Base-by-base conservation (phyloP, 805 yeast genomes). In the Candida hungchunana region DNA sequence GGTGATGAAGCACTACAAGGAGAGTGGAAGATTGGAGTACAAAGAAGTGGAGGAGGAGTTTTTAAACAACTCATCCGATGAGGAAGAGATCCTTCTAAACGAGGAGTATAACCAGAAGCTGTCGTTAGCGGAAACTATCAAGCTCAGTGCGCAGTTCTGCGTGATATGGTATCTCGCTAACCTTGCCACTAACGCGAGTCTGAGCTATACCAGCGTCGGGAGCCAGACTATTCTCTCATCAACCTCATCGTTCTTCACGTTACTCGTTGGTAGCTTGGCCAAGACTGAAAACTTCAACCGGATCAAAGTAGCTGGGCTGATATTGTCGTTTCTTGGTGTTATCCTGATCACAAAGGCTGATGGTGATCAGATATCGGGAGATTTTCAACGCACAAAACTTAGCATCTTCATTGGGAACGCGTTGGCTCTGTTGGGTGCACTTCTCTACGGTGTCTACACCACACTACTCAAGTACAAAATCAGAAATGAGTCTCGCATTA, bases 151-250 rank as follows among this genome's bases (percentile, higher is more conserved):
- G 11, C 85, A 87, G 62, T 93, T 93, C 58, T 82, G 94, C 44
- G 61, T 83, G 4, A 64, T 93, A 28, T 93, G 98, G 98, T 93
- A 86, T 55, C 42, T 79, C 13, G 95, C 97, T 3, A 93, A 93
- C 58, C 69, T 89, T 45, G 81, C 85, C 37, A 87, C 93, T 21
- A 93, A 93, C 60, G 86, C 95, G 0, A 79, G 95, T 15, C 66
- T 93, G 34, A 73, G 82, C 17, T 93, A 82, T 59, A 93, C 98
- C 0, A 79, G 89, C 10, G 98, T 93, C 15, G 94, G 95, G 2
- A 82, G 93, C 11, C 97, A 94, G 52, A 93, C 97, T 3, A 90
- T 93, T 17, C 62, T 93, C 26, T 83, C 96, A 13, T 83, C 96
- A 24, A 89, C 97, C 0, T 82, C 95, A 5, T 84, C 96, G 7